These are phyloP conservation scores for Phytopythium litorale DNA, from an alignment of 352 stramenopile genomes.

Conservation along the genomic window DNA sequence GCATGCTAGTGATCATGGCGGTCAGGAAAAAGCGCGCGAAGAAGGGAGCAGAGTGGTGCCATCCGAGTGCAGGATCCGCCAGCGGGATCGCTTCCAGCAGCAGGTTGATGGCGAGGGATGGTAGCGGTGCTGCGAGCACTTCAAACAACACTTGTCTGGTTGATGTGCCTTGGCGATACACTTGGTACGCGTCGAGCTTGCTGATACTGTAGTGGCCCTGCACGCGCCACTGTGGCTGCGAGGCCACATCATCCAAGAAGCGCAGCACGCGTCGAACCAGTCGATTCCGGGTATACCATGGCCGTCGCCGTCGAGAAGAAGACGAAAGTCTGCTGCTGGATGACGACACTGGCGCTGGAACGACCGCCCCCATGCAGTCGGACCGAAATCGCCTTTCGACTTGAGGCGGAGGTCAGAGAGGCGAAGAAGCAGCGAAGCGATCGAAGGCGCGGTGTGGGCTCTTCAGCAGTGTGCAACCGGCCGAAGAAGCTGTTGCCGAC, in stretches of 20 bases:
- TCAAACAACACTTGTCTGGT: conserved; percentile 1
- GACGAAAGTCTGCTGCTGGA: background rate
- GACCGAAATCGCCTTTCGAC: background rate
- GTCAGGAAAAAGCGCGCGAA: conserved; percentile 23
- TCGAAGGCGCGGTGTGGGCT: background rate
- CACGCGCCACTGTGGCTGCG: conserved; percentile 9
- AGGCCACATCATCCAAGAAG: background rate
- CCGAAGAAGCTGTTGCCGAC: background rate
- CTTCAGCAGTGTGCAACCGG: background rate
- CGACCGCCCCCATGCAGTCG: background rate
- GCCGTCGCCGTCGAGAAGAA: background rate
- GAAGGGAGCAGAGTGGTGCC: conserved; percentile 14
- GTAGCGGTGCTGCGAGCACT: conserved; percentile 19
- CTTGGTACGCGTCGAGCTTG: conserved; percentile 23
- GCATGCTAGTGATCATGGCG: conserved; percentile 11
- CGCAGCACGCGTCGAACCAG: background rate
- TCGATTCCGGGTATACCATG: background rate
- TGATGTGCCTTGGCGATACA: conserved; percentile 12
- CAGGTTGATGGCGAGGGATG: conserved; percentile 16
- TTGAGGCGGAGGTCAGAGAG: background rate
- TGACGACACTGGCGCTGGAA: background rate
- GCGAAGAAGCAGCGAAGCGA: background rate
- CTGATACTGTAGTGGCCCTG: conserved; percentile 26
- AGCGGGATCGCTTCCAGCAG: conserved; percentile 24
- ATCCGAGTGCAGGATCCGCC: conserved; percentile 5